Evolutionary conservation across 345 rosid genomes (phyloP), one percentile per base, ranked within the genome.

Genomic region (Clausena lansium): DNA sequence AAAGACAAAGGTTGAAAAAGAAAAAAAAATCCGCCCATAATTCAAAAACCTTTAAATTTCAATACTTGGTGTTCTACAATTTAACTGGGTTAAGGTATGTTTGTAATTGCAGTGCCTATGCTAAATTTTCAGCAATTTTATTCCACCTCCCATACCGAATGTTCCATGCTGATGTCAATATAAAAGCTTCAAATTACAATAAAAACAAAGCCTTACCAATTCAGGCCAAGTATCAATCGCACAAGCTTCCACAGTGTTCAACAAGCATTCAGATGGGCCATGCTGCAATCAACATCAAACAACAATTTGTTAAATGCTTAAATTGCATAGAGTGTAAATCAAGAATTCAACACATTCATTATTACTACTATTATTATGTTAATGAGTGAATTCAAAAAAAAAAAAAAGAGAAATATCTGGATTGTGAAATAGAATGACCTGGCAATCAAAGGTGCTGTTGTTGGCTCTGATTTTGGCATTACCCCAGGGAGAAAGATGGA

Each of bases 191-290:
- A 54, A 32, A 61, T 38, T 11, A 15, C 19, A 45, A 17, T 25
- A 14, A 74, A 74, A 39, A 9, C 58, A 30, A 59, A 38, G 6
- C 50, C 80, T 82, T 71, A 94, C 98, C 93, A 92, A 60, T 52
- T 86, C 70, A 62, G 97, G 95, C 97, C 97, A 96, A 78, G 73
- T 73, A 73, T 89, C 81, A 55, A 96, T 84, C 1, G 96, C 98
- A 76, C 99, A 96, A 20, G 97, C 98, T 83, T 96, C 98, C 58
- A 96, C 88, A 0, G 97, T 91, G 81, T 93, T 91, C 83, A 96
- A 85, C 11, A 90, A 78, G 85, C 99, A 96, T 73, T 96, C 98
- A 28, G 50, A 81, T 1, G 91, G 90, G 45, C 98, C 99, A 28
- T 93, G 99, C 98, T 91, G 92, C 89, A 82, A 87, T 27, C 57